phyloP scores from a whole-genome alignment of 306 rosid genomes.

The Glycine latifolia region DNA sequence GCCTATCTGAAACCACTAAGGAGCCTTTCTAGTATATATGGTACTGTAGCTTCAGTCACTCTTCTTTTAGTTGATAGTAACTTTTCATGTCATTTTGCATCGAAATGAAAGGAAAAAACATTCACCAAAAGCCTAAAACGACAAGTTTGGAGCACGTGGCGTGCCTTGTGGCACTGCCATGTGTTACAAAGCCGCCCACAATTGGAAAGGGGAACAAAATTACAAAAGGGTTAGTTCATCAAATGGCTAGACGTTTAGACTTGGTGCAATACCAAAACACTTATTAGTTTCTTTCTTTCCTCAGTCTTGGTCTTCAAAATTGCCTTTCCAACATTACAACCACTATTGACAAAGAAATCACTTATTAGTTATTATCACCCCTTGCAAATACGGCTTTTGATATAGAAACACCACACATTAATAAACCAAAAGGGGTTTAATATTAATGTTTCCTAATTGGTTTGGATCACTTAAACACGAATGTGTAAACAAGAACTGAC shows the following conservation, averaged over 20 bases:
- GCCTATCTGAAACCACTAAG: conserved; percentile 59
- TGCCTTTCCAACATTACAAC: conserved; percentile 54
- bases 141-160: conserved; percentile 51
- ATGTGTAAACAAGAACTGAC: conserved; percentile 1
- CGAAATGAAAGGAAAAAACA: conserved; percentile 43
- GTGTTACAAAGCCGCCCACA: conserved; percentile 45
- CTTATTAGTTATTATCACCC: conserved; percentile 1
- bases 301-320: conserved; percentile 23
- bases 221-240: conserved; percentile 36
- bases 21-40: conserved; percentile 22
- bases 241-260: conserved; percentile 50
- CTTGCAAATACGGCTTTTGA: conserved; percentile 47
- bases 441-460: conserved; percentile 29
- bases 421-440: conserved; percentile 41
- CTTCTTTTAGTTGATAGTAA: conserved; percentile 58
- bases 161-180: conserved; percentile 40
- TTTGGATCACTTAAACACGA: conserved; percentile 10
- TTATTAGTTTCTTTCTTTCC: background rate
- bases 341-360: conserved; percentile 45
- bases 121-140: conserved; percentile 45
- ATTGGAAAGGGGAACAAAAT: conserved; percentile 33
- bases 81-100: conserved; percentile 54
- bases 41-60: conserved; percentile 44
- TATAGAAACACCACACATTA: conserved; percentile 33
- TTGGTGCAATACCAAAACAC: conserved; percentile 45